Evolutionary conservation across 352 stramenopile species (phyloP).

Genomic region (Phytophthora multivora): DNA sequence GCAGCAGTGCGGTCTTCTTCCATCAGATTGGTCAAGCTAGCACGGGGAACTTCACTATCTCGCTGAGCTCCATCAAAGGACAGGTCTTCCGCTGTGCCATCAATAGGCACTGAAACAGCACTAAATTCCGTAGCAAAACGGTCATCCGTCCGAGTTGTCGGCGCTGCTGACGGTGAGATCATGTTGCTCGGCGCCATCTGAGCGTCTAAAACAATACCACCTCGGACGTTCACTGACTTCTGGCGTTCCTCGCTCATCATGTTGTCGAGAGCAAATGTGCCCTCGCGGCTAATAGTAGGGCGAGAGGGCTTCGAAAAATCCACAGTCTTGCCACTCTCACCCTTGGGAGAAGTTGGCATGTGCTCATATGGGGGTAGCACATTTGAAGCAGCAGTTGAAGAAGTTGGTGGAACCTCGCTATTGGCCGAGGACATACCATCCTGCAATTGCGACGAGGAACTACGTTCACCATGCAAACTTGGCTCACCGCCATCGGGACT

Average conservation of each 20-base stretch:
- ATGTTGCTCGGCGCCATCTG: conserved; percentile 12
- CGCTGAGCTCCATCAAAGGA: conserved; percentile 14
- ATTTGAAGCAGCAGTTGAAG: conserved; percentile 9
- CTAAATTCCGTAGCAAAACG: conserved; percentile 23
- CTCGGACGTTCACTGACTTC: background rate
- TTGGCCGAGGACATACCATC: conserved; percentile 1
- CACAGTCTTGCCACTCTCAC: background rate
- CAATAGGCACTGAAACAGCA: conserved; percentile 17
- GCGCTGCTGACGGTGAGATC: conserved; percentile 2
- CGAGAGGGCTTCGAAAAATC: conserved; percentile 8
- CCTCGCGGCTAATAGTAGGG: conserved; percentile 20
- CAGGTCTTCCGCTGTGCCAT: conserved; percentile 21
- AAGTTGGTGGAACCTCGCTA: background rate
- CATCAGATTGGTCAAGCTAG: background rate
- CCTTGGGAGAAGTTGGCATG: conserved; percentile 25
- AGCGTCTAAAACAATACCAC: conserved; percentile 8
- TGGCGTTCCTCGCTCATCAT: conserved; percentile 17
- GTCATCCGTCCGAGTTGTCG: conserved; percentile 16
- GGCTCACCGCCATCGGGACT: conserved; percentile 14
- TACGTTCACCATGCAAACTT: conserved; percentile 21
- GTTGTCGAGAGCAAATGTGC: conserved; percentile 21
- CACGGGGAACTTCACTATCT: conserved; percentile 1
- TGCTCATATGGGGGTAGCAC: conserved; percentile 19
- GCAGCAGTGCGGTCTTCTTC: conserved; percentile 4
- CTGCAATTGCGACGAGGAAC: conserved; percentile 21